phyloP scores from a whole-genome alignment of 768 basidiomycete genomes.

The Lactarius quietus region DNA sequence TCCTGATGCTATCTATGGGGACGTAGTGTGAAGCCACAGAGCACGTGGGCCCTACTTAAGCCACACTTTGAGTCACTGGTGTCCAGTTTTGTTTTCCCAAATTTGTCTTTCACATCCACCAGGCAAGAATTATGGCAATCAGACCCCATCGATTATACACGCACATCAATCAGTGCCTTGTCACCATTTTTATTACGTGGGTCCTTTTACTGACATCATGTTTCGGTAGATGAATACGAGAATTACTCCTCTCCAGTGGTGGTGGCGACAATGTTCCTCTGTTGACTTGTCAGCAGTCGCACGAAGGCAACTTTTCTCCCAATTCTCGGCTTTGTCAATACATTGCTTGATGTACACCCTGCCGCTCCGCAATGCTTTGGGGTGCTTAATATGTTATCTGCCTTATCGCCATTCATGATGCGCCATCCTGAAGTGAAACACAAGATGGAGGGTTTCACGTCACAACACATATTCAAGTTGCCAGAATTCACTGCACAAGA shows the following conservation, averaged over 20 bases:
- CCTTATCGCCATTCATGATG: conserved; percentile 76
- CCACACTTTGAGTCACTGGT: conserved; percentile 78
- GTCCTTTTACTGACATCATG: conserved; percentile 9
- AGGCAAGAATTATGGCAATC: conserved; percentile 68
- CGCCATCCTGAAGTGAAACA: conserved; percentile 75
- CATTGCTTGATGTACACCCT: conserved; percentile 62
- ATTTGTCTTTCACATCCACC: conserved; percentile 70
- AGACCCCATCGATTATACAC: conserved; percentile 84
- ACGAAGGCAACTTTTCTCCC: conserved; percentile 81
- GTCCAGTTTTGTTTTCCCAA: conserved; percentile 82
- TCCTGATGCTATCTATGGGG: conserved; percentile 8
- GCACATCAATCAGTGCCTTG: conserved; percentile 60
- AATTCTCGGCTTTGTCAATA: conserved; percentile 74
- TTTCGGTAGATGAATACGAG: conserved; percentile 74
- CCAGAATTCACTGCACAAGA: conserved; percentile 65
- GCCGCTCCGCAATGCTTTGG: conserved; percentile 71
- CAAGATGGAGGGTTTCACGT: conserved; percentile 74
- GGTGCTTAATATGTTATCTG: conserved; percentile 78
- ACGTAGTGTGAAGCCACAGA: conserved; percentile 81
- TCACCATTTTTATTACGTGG: background rate
- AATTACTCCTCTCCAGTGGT: conserved; percentile 72
- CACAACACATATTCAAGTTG: conserved; percentile 68
- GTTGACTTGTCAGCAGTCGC: conserved; percentile 72
- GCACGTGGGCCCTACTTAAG: conserved; percentile 86
- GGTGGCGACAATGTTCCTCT: conserved; percentile 75